Evolutionary conservation across 768 basidiomycete genomes (phyloP), one percentile per base, ranked within the genome.

Genomic region (Nidularia sp.): DNA sequence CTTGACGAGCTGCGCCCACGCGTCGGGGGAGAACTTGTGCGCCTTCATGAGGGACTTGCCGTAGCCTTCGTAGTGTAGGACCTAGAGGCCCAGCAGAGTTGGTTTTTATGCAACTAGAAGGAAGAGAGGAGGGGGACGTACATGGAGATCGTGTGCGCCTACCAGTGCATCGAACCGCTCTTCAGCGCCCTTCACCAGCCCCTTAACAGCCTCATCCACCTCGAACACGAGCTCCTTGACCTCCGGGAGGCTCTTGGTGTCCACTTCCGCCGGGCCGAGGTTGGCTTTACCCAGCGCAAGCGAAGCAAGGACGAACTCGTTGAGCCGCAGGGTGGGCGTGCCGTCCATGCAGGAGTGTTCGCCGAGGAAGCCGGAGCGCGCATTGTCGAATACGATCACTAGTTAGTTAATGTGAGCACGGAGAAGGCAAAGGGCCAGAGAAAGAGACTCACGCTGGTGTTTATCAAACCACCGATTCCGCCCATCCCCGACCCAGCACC

Each of bases 341-440:
- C 96, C 96, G 62, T 98, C 95, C 87, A 88, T 85, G 60, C 87
- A 90, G 15, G 86, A 90, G 68, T 90, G 88, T 65, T 90, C 87
- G 36, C 90, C 90, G 0, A 93, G 72, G 80, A 98, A 99, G 0
- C 90, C 96, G 22, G 92, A 93, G 35, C 92, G 90, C 45, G 93
- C 97, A 59, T 94, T 93, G 53, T 93, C 92, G 63, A 91, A 96
- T 6, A 99, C 91, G 61, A 99, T 83, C 50, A 98, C 93, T 94
- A 63, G 9, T 49, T 94, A 63, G 9, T 49, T 25, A 50, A 49
- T n/a, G 46, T 32, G 53, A 53, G 42, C 9, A 57, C 34, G 8
- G 9, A 34, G 32, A 36, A 13, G 31, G 8, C 25, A 44, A 32
- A 9, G 22, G 39, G 22, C 52, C 33, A 13, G 44, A 13, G n/a